phyloP scores from a whole-genome alignment of 192 early-diverging fungal species.

The Coemansia brasiliensis region DNA sequence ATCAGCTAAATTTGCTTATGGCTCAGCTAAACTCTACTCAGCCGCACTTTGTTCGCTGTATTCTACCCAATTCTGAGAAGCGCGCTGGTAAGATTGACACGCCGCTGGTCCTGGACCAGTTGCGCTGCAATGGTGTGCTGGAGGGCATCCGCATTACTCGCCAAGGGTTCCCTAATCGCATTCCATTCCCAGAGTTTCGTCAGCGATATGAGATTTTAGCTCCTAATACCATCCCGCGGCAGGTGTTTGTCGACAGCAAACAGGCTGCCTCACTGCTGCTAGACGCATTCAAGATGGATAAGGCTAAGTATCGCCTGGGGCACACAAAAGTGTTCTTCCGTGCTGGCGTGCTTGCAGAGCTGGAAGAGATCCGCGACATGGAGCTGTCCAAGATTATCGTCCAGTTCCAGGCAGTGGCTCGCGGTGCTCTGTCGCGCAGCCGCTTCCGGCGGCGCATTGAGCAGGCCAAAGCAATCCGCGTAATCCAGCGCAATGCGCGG shows the following conservation, averaged over 20 bases:
- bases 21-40: constrained; percentile 85
- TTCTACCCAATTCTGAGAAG: constrained; percentile 93
- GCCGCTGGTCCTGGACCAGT: constrained; percentile 86
- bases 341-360: constrained; percentile 88
- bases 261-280: constrained; percentile 81
- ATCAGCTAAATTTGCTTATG: constrained; percentile 88
- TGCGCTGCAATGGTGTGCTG: constrained; percentile 95
- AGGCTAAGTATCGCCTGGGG: constrained; percentile 83
- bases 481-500: constrained; percentile 94
- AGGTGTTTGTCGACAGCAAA: constrained; percentile 87
- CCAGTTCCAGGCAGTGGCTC: constrained; percentile 82
- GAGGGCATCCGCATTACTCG: constrained; percentile 97
- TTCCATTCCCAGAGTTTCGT: constrained; percentile 90
- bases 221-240: constrained; percentile 71
- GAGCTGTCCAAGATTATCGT: constrained; percentile 81
- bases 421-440: constrained; percentile 80
- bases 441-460: constrained; percentile 65
- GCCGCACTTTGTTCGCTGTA: constrained; percentile 98
- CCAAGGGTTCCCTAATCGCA: constrained; percentile 91
- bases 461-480: constrained; percentile 83
- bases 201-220: constrained; percentile 92
- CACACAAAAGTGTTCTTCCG: constrained; percentile 96
- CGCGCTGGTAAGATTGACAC: constrained; percentile 78
- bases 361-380: constrained; percentile 88
- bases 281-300: constrained; percentile 73